Conservation (phyloP, 306 rosid species). For the Quercus glauca region DNA sequence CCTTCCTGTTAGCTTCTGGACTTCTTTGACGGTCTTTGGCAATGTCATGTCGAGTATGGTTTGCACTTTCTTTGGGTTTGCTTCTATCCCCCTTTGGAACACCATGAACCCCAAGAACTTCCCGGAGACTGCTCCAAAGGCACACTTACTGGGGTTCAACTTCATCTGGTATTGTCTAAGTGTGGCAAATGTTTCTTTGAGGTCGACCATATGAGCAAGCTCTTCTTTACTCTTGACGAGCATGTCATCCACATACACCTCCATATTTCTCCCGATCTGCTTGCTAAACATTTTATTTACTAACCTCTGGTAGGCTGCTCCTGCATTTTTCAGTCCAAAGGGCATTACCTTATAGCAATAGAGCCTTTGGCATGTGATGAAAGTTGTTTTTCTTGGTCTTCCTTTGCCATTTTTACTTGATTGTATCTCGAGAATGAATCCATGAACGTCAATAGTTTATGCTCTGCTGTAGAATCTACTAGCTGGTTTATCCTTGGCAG, state of each 20-base stretch:
- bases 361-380: not conserved
- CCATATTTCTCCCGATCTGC: not conserved
- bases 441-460: not conserved
- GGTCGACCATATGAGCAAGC: too few species aligned
- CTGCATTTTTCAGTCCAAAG: not conserved
- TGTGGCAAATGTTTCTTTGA: too few species aligned
- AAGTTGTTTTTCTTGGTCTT: not conserved
- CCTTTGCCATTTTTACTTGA: not conserved
- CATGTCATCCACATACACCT: not conserved
- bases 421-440: not conserved
- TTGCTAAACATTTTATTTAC: not conserved
- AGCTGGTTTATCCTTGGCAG: not conserved
- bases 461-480: not conserved
- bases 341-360: not conserved
- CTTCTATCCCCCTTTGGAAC: too few species aligned
- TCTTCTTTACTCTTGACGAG: not conserved
- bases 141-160: too few species aligned
- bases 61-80: too few species aligned
- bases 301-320: not conserved
- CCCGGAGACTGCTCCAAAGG: too few species aligned
- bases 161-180: too few species aligned
- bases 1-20: too few species aligned
- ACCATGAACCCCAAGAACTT: too few species aligned
- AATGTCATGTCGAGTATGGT: too few species aligned
- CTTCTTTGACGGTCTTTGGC: too few species aligned